Percentiles rank a stretch among this genome's conserved stretches.
Evolutionary conservation across 768 basidiomycete species (phyloP).

Genomic region (Boletus subparvulus): DNA sequence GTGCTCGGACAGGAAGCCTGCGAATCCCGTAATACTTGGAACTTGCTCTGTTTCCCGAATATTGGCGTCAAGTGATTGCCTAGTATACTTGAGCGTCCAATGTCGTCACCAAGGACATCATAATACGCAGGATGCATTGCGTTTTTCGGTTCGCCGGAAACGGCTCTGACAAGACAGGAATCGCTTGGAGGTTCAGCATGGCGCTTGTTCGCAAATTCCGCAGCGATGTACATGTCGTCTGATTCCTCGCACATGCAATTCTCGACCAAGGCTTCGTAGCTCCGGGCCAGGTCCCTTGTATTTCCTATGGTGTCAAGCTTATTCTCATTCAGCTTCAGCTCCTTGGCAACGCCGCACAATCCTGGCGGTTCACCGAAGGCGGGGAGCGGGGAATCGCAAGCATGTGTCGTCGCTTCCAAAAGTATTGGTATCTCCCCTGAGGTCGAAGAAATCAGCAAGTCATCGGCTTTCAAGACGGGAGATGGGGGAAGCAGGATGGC

Average conservation of each 20-base stretch:
- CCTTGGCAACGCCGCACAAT: constrained; percentile 8
- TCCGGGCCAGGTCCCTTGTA: background rate
- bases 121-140: background rate
- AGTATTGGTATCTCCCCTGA: constrained; percentile 55
- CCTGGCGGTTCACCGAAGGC: background rate
- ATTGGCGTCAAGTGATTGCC: background rate
- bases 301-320: background rate
- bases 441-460: constrained; percentile 37
- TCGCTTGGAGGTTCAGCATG: constrained; percentile 1
- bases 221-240: background rate
- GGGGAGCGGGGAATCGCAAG: constrained; percentile 5
- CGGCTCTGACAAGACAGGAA: background rate
- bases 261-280: background rate
- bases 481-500: constrained; percentile 42
- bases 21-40: background rate
- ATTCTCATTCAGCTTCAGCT: background rate
- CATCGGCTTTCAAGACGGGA: constrained; percentile 43
- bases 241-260: constrained; percentile 4
- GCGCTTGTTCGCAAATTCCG: background rate
- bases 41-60: constrained; percentile 1
- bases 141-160: background rate
- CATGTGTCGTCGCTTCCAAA: constrained; percentile 30
- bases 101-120: background rate
- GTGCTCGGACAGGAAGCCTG: constrained; percentile 6
- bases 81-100: background rate